Conservation (phyloP, 768 basidiomycete species). For the Coprinopsis sp. region DNA sequence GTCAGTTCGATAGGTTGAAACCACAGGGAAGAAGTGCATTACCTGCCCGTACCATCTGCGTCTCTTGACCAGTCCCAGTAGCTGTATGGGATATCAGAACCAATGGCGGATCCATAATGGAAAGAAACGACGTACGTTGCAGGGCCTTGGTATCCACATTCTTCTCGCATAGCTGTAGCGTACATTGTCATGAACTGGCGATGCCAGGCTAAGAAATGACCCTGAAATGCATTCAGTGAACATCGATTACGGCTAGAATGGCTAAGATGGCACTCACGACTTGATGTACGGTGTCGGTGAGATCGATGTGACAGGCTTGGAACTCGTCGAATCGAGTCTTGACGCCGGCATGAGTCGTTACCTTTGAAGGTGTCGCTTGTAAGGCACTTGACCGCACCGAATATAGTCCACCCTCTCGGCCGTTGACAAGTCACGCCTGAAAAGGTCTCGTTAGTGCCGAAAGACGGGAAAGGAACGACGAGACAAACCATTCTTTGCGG, state of each 20-base stretch:
- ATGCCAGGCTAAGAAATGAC: conserved; percentile 26
- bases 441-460: not conserved
- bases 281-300: conserved; percentile 18
- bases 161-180: conserved; percentile 18
- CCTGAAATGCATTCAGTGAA: conserved; percentile 10
- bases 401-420: conserved; percentile 13
- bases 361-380: not conserved
- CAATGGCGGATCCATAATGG: not conserved
- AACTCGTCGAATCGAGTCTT: conserved; percentile 24
- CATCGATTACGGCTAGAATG: not conserved
- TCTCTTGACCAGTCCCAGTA: conserved; percentile 9
- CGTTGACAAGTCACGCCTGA: conserved; percentile 2
- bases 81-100: not conserved
- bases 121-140: conserved; percentile 17
- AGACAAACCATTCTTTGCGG: conserved; percentile 8
- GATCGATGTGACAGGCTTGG: conserved; percentile 18
- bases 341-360: not conserved
- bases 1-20: not conserved
- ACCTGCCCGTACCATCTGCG: conserved; percentile 1
- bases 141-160: conserved; percentile 23
- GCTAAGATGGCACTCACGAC: conserved; percentile 15
- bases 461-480: not conserved
- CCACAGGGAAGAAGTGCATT: not conserved
- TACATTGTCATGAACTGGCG: conserved; percentile 19
- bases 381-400: conserved; percentile 19